Base-by-base conservation (phyloP, 2,329 filamentous ascomycete genomes). In the Aspergillus aculeatus region DNA sequence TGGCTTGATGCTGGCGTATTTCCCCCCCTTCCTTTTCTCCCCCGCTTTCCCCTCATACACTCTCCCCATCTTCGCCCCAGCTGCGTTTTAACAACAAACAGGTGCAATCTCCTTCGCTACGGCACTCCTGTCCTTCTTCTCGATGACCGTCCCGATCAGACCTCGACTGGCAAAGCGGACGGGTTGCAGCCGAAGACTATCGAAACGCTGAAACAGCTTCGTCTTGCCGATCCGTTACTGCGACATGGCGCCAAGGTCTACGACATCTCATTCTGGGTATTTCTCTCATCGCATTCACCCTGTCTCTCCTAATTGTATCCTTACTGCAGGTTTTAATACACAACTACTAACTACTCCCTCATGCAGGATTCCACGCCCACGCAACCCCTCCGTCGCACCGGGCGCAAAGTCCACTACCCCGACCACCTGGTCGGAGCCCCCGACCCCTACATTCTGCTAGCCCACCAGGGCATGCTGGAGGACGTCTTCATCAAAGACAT, bases 101-200 rank as follows among this genome's bases (percentile, higher is more conserved):
- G 82, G 14, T 79, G 80, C 35, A 82, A 84, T 64, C 78, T 91
- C 38, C 83, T 84, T 19, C 82, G 88, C 9, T 89, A 85, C 67
- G 89, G 88, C 14, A 84, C 91, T 67, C 84, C 85, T 57, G 82
- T 85, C 3, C 81, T 83, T 47, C 81, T 91, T 49, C 80, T 91
- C 52, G 89, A 92, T 75, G 87, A 91, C 70, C 79, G 89, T 63
- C 79, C 84, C 35, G 84, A 89, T 67, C 85, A 85, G 68, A 92
- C 89, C 1, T 80, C 84, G 5, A 87, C 87, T 9, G 89, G 89
- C 47, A 80, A 84, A 58, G 88, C 88, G 62, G 89, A 92, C 72
- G 89, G 89, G 47, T 78, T 92, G 55, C 89, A 92, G 69, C 89
- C 89, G 49, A 92, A 92, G 76, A 89, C 88, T 1, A 90, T 92